phyloP scores from a whole-genome alignment of 495 filamentous ascomycete genomes.

The Barbatosphaeria neglecta region DNA sequence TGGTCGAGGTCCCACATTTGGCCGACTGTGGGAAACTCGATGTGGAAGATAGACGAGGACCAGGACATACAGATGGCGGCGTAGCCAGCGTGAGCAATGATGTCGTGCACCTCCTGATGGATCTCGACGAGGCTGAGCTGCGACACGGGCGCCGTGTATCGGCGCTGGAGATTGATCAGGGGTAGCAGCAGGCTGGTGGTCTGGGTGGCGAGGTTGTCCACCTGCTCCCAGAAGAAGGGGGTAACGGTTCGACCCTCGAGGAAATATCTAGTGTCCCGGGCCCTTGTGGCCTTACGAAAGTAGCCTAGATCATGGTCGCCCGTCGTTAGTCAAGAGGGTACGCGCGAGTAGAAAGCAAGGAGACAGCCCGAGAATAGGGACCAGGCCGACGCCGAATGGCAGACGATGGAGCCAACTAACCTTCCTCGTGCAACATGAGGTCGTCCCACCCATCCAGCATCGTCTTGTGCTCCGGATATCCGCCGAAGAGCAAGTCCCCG shows the following conservation, averaged over 20 bases:
- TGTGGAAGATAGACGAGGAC: slow-evolving; percentile 34
- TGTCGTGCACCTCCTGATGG: slow-evolving; percentile 33
- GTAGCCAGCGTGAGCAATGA: slow-evolving; percentile 31
- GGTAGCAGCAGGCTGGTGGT: slow-evolving; percentile 29
- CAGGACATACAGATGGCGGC: slow-evolving; percentile 30
- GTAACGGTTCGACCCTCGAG: slow-evolving; percentile 19
- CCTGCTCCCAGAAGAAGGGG: slow-evolving; percentile 24
- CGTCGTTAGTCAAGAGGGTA: neutral
- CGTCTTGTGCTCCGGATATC: slow-evolving; percentile 7
- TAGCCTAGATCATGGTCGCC: slow-evolving; percentile 20
- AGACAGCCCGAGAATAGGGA: no score
- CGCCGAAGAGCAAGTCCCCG: slow-evolving; percentile 33
- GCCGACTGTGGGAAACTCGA: slow-evolving; percentile 25
- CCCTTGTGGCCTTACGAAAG: slow-evolving; percentile 23
- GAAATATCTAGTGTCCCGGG: slow-evolving; percentile 13
- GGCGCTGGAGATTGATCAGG: slow-evolving; percentile 21
- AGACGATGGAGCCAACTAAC: slow-evolving; percentile 11
- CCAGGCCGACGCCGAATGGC: no score
- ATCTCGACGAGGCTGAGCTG: slow-evolving; percentile 6
- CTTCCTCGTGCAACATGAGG: slow-evolving; percentile 22
- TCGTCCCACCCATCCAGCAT: slow-evolving; percentile 25
- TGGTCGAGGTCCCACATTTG: slow-evolving; percentile 26
- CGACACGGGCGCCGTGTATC: slow-evolving; percentile 7
- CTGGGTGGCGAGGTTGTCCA: slow-evolving; percentile 29
- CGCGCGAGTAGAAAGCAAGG: neutral